Conservation (phyloP, 2,329 filamentous ascomycete species). For the Xylogone sp. region DNA sequence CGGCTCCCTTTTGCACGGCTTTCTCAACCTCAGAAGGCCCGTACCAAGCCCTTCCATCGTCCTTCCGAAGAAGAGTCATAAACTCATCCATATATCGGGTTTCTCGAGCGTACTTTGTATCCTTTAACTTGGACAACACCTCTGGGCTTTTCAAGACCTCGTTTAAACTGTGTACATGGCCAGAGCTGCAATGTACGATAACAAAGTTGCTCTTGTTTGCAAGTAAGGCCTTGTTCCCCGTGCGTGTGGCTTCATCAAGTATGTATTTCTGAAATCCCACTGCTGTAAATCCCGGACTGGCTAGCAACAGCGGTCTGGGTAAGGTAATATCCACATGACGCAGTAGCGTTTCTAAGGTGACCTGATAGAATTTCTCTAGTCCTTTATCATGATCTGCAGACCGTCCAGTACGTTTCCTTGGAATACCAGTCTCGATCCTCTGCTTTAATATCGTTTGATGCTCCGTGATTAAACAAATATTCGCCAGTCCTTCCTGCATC, state of each 20-base stretch:
- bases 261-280: slow-evolving; percentile 75
- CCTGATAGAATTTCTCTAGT: slow-evolving; percentile 74
- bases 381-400: slow-evolving; percentile 65
- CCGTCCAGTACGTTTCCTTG: slow-evolving; percentile 61
- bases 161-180: slow-evolving; percentile 81
- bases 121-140: slow-evolving; percentile 71
- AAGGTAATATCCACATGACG: slow-evolving; percentile 72
- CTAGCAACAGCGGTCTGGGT: slow-evolving; percentile 73
- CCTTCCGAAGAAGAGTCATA: slow-evolving; percentile 69
- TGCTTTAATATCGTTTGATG: slow-evolving; percentile 74
- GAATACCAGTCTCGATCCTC: slow-evolving; percentile 61
- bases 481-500: slow-evolving; percentile 84
- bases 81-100: slow-evolving; percentile 83
- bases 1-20: slow-evolving; percentile 82
- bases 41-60: slow-evolving; percentile 90
- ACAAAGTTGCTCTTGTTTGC: slow-evolving; percentile 58
- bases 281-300: slow-evolving; percentile 86
- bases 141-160: slow-evolving; percentile 82
- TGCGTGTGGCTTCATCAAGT: slow-evolving; percentile 54
- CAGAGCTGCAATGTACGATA: slow-evolving; percentile 80
- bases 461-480: slow-evolving; percentile 79
- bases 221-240: slow-evolving; percentile 65
- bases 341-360: slow-evolving; percentile 69
- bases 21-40: slow-evolving; percentile 76
- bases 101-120: slow-evolving; percentile 86